A percentile compares a stretch with the other conserved stretches of the same genome.
phyloP scores from a whole-genome alignment of 1,284 basidiomycete genomes.

The Neolentinus lepideus region DNA sequence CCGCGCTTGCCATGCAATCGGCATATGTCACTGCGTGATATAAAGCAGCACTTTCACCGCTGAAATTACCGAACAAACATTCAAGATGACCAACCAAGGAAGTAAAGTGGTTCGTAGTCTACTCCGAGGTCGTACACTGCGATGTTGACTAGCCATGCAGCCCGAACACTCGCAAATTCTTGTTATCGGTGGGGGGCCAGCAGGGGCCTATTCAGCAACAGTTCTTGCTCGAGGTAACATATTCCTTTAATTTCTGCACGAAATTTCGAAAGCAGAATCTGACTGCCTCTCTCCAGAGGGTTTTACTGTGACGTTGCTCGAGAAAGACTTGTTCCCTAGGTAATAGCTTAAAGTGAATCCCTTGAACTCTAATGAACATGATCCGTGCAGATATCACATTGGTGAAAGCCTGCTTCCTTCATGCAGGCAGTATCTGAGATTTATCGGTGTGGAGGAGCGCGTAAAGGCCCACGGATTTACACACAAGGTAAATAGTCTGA shows the following conservation, averaged over 20 bases:
- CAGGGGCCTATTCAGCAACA: constrained; percentile 63
- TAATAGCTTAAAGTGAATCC: constrained; percentile 4
- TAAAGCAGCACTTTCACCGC: too few relatives aligned
- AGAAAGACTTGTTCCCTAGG: constrained; percentile 65
- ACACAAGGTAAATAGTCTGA: constrained; percentile 17
- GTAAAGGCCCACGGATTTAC: constrained; percentile 26
- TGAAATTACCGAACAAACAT: too few relatives aligned
- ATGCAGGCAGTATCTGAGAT: constrained; percentile 30
- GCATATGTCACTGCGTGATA: too few relatives aligned
- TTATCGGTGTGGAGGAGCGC: constrained; percentile 30
- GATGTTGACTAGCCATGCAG: not conserved
- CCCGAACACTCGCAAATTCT: constrained; percentile 27
- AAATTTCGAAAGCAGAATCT: too few relatives aligned
- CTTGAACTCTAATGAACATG: too few relatives aligned
- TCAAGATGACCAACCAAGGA: too few relatives aligned
- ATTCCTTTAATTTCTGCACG: not conserved
- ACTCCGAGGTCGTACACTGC: too few relatives aligned
- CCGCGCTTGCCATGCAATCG: too few relatives aligned
- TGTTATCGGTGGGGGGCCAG: constrained; percentile 55
- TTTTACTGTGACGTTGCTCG: constrained; percentile 57
- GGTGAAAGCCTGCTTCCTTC: constrained; percentile 35
- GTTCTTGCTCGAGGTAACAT: constrained; percentile 40
- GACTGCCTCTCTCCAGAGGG: too few relatives aligned
- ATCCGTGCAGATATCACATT: constrained; percentile 28
- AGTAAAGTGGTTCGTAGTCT: too few relatives aligned